A percentile compares a stretch with the other conserved stretches of the same genome.
Conservation (phyloP, 2,329 filamentous ascomycete species). For the Bretziella fagacearum region DNA sequence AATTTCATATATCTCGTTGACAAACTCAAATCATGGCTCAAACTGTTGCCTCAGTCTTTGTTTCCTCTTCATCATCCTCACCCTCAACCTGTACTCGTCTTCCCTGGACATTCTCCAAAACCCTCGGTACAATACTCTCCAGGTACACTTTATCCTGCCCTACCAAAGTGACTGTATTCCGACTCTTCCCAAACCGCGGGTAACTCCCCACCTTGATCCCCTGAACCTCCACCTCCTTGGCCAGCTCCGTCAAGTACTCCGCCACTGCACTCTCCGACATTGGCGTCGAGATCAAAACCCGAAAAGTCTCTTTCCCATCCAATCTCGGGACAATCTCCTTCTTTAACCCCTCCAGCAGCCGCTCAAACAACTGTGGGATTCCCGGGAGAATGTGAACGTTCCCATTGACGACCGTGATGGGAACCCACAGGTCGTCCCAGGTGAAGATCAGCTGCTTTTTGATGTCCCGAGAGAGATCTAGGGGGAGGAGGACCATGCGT, state of each 20-base stretch:
- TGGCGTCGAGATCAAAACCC: conserved; percentile 75
- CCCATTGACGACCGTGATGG: conserved; percentile 71
- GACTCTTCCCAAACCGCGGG: conserved; percentile 73
- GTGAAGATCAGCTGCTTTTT: conserved; percentile 65
- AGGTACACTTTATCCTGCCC: conserved; percentile 58
- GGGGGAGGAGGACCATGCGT: conserved; percentile 79
- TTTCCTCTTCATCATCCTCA: conserved; percentile 38
- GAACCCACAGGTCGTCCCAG: conserved; percentile 74
- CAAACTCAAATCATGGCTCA: no score
- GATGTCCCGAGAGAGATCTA: conserved; percentile 46
- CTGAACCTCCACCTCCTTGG: conserved; percentile 50
- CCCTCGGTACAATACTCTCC: conserved; percentile 49
- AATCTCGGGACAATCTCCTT: conserved; percentile 53
- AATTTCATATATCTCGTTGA: no score
- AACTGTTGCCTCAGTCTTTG: not conserved
- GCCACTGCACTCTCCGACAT: conserved; percentile 75
- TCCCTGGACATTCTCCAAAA: conserved; percentile 60
- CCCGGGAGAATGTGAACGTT: conserved; percentile 90
- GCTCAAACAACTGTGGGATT: conserved; percentile 67
- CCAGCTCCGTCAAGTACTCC: conserved; percentile 63
- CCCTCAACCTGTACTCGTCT: conserved; percentile 53
- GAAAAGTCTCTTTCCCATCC: conserved; percentile 53
- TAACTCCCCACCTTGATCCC: conserved; percentile 93
- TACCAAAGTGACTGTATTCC: conserved; percentile 82
- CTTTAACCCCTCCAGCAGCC: conserved; percentile 60